These are phyloP conservation scores for Davidsoniella eucalypti DNA, from an alignment of 2,329 filamentous ascomycete species.

Conservation along the genomic window DNA sequence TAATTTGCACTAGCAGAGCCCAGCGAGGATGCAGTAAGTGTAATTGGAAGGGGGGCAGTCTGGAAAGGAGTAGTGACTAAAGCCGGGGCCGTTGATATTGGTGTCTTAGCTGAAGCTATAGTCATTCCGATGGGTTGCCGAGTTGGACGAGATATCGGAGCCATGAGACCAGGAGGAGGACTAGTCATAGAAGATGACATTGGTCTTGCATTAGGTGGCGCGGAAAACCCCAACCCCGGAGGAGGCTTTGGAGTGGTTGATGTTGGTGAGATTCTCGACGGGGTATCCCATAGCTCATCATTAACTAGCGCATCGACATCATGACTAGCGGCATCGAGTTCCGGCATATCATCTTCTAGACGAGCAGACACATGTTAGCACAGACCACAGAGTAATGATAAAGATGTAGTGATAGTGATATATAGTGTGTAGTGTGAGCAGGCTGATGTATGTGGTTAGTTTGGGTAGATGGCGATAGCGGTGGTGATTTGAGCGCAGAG, in stretches of 20 bases:
- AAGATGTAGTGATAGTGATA: too few relatives aligned
- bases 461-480: too few relatives aligned
- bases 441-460: background rate
- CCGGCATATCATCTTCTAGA: constrained; percentile 47
- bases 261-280: background rate
- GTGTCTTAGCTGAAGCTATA: too few relatives aligned
- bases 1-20: too few relatives aligned
- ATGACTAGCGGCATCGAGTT: constrained; percentile 41
- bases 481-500: too few relatives aligned
- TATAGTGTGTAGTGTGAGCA: background rate
- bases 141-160: background rate
- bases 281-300: constrained; percentile 28
- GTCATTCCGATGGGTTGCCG: too few relatives aligned
- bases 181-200: constrained; percentile 9
- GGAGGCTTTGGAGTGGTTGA: constrained; percentile 3
- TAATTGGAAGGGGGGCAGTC: too few relatives aligned
- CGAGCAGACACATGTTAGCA: background rate
- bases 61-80: too few relatives aligned
- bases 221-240: constrained; percentile 12
- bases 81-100: too few relatives aligned
- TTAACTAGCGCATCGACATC: constrained; percentile 55
- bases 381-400: too few relatives aligned
- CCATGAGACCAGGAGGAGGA: constrained; percentile 13
- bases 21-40: too few relatives aligned
- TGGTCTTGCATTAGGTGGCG: constrained; percentile 17